Evolutionary conservation across 176 grass and related monocot genomes (phyloP).

Genomic region (Aegilops longissima): DNA sequence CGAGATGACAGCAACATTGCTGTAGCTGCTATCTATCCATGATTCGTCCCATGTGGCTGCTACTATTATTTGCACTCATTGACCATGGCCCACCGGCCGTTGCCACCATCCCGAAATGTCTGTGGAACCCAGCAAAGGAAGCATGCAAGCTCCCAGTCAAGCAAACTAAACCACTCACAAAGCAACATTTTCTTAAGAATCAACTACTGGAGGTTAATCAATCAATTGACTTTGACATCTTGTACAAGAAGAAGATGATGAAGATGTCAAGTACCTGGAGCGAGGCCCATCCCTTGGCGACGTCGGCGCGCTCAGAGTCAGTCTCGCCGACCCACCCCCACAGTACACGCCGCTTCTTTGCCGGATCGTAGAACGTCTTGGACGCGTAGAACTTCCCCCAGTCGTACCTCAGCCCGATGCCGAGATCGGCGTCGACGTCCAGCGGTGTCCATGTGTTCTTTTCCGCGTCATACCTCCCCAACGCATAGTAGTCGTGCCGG

Average conservation of each 20-base stretch:
- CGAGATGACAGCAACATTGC: background rate
- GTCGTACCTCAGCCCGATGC: constrained; percentile 79
- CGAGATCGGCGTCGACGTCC: constrained; percentile 50
- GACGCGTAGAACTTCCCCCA: constrained; percentile 95
- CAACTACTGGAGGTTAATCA: background rate
- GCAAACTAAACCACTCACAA: background rate
- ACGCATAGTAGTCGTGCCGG: constrained; percentile 82
- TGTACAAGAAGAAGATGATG: background rate
- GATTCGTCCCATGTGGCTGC: background rate
- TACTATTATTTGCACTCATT: background rate
- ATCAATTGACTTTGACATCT: background rate
- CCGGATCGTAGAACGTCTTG: constrained; percentile 87
- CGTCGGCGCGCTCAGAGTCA: constrained; percentile 75
- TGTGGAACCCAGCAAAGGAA: background rate
- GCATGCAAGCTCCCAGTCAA: background rate
- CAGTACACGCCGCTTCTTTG: constrained; percentile 62
- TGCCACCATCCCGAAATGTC: background rate
- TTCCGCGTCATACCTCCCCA: constrained; percentile 43
- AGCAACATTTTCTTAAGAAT: background rate
- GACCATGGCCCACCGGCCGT: background rate
- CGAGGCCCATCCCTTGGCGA: constrained; percentile 88
- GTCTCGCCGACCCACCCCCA: constrained; percentile 90
- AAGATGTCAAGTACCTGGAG: constrained; percentile 50
- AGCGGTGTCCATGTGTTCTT: constrained; percentile 59
- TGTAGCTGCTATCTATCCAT: background rate